Base-by-base conservation (phyloP, 352 stramenopile species). In the Globisporangium middletonii region DNA sequence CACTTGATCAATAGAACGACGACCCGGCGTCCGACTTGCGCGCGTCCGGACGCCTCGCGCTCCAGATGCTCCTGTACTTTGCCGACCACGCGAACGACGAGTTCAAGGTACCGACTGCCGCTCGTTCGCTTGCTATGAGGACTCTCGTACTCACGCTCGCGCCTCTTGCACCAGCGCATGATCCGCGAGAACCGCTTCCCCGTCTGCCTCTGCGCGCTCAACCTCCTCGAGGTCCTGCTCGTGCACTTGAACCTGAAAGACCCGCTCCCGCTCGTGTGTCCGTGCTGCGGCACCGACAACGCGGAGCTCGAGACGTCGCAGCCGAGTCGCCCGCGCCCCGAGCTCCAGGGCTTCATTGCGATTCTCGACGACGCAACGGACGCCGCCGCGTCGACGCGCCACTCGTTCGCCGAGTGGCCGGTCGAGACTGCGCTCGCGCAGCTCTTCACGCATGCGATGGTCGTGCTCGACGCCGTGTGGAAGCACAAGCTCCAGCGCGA, bases 241-340 rank as follows among this genome's bases (percentile, higher is more conserved):
- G 78, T 79, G 38, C 79, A 87, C 50, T 67, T 89, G 27, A 86
- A 88, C 57, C 62, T 88, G 12, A 87, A 89, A 59, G 71, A 83
- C 55, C 77, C 77, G 27, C 64, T 79, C 12, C 71, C 79, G 16
- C 62, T 87, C 13, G 68, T 86, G 43, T 89, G 79, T 63, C 79
- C 77, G 3, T 89, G 79, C 57, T 87, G 79, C 45, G 77, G 77
- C 48, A 89, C 79, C n/a, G 70, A 84, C 38, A 83, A 85, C 44
- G 69, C 73, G 0, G 79, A 88, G 54, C 66, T 80, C 27, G 75
- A 87, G 53, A 80, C 71, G 2, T 79, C 71, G 4, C 68, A 77
- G 28, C 71, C 73, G 4, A 78, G 72, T 63, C 77, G 77, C 4
- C 56, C 70, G 26, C 75, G 79, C 23, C 71, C 75, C 11, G 79